Evolutionary conservation across 1,284 basidiomycete species (phyloP).

Genomic region (Phylloboletellus chloephorus): DNA sequence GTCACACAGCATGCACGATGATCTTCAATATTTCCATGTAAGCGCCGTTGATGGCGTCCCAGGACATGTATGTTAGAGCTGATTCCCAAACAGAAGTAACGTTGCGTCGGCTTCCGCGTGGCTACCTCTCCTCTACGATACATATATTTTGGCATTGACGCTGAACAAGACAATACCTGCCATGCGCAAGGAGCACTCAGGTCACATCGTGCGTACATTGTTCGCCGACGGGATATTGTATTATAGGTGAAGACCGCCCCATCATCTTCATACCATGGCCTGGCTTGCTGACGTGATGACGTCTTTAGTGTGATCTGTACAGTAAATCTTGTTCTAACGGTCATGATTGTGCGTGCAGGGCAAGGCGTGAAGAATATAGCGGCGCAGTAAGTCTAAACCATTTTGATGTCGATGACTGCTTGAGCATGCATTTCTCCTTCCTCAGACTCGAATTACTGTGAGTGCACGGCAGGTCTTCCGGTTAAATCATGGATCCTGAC

Average conservation of each 20-base stretch:
- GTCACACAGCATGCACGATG: constrained; percentile 38
- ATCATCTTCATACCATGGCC: background rate
- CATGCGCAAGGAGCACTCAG: constrained; percentile 23
- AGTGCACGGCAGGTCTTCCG: constrained; percentile 14
- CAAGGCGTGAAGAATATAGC: constrained; percentile 39
- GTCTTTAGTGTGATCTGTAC: constrained; percentile 38
- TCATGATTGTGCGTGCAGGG: constrained; percentile 40
- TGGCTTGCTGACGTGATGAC: constrained; percentile 2
- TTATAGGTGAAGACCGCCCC: constrained; percentile 33
- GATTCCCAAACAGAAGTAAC: constrained; percentile 9
- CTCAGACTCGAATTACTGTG: constrained; percentile 42
- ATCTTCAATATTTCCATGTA: constrained; percentile 27
- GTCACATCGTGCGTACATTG: constrained; percentile 33
- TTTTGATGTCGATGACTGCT: background rate
- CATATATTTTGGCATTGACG: constrained; percentile 36
- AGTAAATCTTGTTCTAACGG: constrained; percentile 40
- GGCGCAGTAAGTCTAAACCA: constrained; percentile 38
- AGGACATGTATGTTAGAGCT: background rate
- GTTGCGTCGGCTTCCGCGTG: constrained; percentile 41
- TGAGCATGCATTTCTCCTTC: background rate
- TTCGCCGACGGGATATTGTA: constrained; percentile 43
- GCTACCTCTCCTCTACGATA: constrained; percentile 44
- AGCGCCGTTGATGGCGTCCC: background rate
- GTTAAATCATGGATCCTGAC: constrained; percentile 1
- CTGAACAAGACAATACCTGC: constrained; percentile 32